A percentile compares a stretch with the other conserved stretches of the same genome.
phyloP scores from a whole-genome alignment of 768 basidiomycete species.

The Crucibulum laeve region DNA sequence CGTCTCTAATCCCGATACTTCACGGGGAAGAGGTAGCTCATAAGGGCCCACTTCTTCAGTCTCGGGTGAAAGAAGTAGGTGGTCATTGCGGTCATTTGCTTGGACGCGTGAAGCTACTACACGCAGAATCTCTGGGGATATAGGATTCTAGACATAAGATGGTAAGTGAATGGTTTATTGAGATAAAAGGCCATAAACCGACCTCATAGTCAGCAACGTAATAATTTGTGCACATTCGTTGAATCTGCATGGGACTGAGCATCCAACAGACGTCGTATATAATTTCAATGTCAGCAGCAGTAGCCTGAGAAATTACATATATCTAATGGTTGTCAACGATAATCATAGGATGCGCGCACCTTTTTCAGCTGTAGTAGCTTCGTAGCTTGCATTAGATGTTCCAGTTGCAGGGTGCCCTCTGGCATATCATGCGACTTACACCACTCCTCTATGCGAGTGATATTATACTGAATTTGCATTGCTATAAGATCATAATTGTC shows the following conservation, averaged over 20 bases:
- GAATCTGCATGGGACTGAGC: conserved; percentile 98
- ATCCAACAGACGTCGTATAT: conserved; percentile 99
- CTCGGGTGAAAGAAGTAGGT: conserved; percentile 92
- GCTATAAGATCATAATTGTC: conserved; percentile 41
- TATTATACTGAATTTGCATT: conserved; percentile 99
- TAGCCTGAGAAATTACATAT: conserved; percentile 51
- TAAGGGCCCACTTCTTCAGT: conserved; percentile 96
- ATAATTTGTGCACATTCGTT: conserved; percentile 98
- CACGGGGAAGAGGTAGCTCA: conserved; percentile 89
- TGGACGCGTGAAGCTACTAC: conserved; percentile 95
- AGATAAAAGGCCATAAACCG: conserved; percentile 10
- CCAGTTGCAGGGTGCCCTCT: conserved; percentile 93
- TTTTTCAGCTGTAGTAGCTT: conserved; percentile 98
- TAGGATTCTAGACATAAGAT: conserved; percentile 67
- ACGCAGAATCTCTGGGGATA: conserved; percentile 94
- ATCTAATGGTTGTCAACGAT: conserved; percentile 1
- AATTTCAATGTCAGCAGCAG: conserved; percentile 94
- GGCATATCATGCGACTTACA: conserved; percentile 99
- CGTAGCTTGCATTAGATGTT: conserved; percentile 99
- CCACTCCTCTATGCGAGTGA: conserved; percentile 97
- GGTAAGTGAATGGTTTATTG: background rate
- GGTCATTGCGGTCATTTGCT: conserved; percentile 95
- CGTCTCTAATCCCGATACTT: conserved; percentile 94
- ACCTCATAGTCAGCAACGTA: conserved; percentile 99
- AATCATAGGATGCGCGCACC: conserved; percentile 33